A percentile compares a stretch with the other conserved stretches of the same genome.
Evolutionary conservation across 768 basidiomycete species (phyloP).

Genomic region (Naganishia vishniacii): DNA sequence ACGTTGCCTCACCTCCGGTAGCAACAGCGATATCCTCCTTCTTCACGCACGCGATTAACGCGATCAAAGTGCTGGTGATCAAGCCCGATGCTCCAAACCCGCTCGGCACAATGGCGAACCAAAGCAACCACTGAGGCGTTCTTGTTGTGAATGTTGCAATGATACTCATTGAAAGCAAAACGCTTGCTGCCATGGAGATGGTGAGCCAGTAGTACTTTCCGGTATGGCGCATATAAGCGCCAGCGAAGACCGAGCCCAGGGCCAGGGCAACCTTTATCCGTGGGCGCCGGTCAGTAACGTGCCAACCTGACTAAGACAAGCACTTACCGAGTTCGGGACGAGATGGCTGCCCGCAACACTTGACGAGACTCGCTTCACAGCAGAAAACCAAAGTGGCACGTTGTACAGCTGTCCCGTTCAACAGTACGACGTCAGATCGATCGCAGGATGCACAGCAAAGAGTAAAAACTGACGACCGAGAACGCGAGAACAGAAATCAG

Average conservation of each 20-base stretch:
- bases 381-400: conserved; percentile 80
- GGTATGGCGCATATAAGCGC: conserved; percentile 63
- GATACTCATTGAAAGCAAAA: conserved; percentile 58
- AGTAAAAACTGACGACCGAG: conserved; percentile 33
- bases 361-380: conserved; percentile 65
- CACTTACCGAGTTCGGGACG: conserved; percentile 76
- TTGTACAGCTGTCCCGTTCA: conserved; percentile 63
- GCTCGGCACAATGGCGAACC: conserved; percentile 38
- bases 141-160: conserved; percentile 20
- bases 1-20: conserved; percentile 17
- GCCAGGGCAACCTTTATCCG: conserved; percentile 65
- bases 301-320: background rate
- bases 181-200: conserved; percentile 59
- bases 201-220: conserved; percentile 83
- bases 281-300: background rate
- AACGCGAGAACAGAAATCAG: conserved; percentile 43
- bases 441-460: conserved; percentile 1
- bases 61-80: conserved; percentile 43
- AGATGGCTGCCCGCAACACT: conserved; percentile 73
- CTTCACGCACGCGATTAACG: conserved; percentile 41
- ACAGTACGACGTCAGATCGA: conserved; percentile 15
- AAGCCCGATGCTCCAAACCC: conserved; percentile 43
- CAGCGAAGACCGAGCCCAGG: conserved; percentile 76
- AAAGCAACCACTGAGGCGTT: conserved; percentile 38
- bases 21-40: conserved; percentile 34